Evolutionary conservation across 1,139 yeast species (phyloP).

Genomic region (Tardiomyces blankii): DNA sequence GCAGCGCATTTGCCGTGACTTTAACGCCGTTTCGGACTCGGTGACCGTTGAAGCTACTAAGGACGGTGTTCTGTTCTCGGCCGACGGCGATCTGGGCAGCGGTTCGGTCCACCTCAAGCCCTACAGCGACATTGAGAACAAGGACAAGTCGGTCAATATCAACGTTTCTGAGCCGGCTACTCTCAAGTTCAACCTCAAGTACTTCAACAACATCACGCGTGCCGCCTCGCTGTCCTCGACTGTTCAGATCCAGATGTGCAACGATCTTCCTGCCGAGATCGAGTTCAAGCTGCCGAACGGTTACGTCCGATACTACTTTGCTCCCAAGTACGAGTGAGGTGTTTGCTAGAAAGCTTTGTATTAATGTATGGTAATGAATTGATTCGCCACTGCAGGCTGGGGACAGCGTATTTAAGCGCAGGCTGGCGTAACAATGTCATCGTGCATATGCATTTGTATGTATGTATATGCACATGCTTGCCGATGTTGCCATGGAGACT

Average conservation of each 20-base stretch:
- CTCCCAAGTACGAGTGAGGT: slow-evolving; percentile 58
- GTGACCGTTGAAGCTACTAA: slow-evolving; percentile 79
- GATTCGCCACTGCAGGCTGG: too few relatives aligned
- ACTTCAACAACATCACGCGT: slow-evolving; percentile 81
- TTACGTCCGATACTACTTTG: slow-evolving; percentile 87
- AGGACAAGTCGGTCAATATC: slow-evolving; percentile 65
- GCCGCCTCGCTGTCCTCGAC: slow-evolving; percentile 70
- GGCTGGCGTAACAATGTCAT: too few relatives aligned
- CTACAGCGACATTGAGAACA: slow-evolving; percentile 58
- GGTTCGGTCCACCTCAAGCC: slow-evolving; percentile 87
- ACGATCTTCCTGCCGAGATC: slow-evolving; percentile 87
- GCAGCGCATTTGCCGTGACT: slow-evolving; percentile 82
- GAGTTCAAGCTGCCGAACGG: slow-evolving; percentile 93
- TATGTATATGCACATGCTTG: background rate
- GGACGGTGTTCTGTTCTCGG: slow-evolving; percentile 80
- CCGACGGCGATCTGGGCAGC: slow-evolving; percentile 88
- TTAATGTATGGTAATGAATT: background rate
- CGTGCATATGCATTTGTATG: background rate
- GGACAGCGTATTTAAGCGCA: too few relatives aligned
- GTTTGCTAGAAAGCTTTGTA: slow-evolving; percentile 10
- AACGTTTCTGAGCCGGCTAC: slow-evolving; percentile 81
- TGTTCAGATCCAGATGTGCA: slow-evolving; percentile 78
- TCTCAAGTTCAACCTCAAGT: slow-evolving; percentile 84
- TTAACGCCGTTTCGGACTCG: slow-evolving; percentile 78
- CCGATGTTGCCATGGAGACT: background rate